phyloP scores from a whole-genome alignment of 441 rosid species.

The Populus hybrid region DNA sequence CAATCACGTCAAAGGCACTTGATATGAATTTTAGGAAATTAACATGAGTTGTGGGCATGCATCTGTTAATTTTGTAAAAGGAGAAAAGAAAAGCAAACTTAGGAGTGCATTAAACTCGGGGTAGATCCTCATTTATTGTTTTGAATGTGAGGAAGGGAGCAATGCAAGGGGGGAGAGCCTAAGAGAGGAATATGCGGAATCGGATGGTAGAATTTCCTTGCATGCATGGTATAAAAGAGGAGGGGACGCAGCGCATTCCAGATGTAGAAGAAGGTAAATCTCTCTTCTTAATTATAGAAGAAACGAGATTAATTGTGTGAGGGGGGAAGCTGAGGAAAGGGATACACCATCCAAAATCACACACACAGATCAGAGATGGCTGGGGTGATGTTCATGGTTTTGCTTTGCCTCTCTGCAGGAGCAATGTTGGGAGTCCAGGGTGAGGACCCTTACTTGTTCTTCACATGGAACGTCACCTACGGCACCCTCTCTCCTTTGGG shows the following conservation, averaged over 20 bases:
- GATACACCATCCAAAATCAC: too few species aligned
- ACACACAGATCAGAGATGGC: background rate
- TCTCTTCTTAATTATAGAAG: background rate
- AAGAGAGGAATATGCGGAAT: background rate
- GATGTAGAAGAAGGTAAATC: background rate
- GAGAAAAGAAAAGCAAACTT: too few species aligned
- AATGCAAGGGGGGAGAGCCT: background rate
- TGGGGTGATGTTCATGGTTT: slow-evolving; percentile 25
- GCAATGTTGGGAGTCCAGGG: slow-evolving; percentile 29
- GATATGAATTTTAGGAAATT: too few species aligned
- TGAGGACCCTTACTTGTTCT: slow-evolving; percentile 51
- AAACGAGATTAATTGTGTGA: too few species aligned
- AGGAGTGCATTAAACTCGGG: too few species aligned
- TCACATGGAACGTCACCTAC: slow-evolving; percentile 62
- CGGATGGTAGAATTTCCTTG: background rate
- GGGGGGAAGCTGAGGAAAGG: background rate
- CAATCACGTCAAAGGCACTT: too few species aligned
- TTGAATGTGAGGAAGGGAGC: background rate
- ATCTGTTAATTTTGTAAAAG: too few species aligned
- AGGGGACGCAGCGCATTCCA: background rate
- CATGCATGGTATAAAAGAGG: background rate
- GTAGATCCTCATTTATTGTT: too few species aligned
- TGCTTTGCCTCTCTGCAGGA: slow-evolving; percentile 34
- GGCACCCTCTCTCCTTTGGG: slow-evolving; percentile 64
- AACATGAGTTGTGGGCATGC: too few species aligned